Evolutionary conservation across 257 asterid species (phyloP).

Genomic region (Verbena officinalis): DNA sequence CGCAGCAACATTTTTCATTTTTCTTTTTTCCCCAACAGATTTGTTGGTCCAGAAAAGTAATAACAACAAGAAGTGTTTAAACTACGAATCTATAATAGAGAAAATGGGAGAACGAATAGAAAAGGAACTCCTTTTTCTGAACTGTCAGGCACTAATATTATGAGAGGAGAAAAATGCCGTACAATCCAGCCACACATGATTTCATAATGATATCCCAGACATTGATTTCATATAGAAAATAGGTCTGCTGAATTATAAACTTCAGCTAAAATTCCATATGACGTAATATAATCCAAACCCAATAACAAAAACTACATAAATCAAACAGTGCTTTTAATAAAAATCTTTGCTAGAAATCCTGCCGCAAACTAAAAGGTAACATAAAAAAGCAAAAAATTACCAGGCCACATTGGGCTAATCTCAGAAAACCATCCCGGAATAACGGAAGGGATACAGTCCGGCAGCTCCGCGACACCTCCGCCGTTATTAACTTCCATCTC

Average conservation of each 20-base stretch:
- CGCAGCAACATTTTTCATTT: neutral
- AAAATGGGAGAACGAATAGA: neutral
- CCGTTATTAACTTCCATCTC: constrained; percentile 54
- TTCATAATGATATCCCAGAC: constrained; percentile 14
- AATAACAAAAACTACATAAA: neutral
- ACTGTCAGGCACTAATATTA: constrained; percentile 4
- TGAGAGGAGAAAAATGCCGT: neutral
- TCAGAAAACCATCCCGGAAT: constrained; percentile 98
- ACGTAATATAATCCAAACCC: constrained; percentile 8
- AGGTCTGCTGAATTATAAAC: neutral
- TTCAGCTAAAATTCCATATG: constrained; percentile 21
- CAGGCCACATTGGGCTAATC: constrained; percentile 98
- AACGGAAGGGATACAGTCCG: constrained; percentile 56
- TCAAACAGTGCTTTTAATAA: neutral
- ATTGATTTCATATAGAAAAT: neutral
- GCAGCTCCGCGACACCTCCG: constrained; percentile 33
- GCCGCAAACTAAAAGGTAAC: constrained; percentile 5
- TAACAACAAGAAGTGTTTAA: neutral
- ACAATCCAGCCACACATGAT: constrained; percentile 26
- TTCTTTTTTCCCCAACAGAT: neutral
- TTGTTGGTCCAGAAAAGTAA: neutral
- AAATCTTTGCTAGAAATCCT: constrained; percentile 7
- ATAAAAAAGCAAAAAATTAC: constrained; percentile 37
- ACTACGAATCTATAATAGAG: neutral
- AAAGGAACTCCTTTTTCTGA: neutral